These are phyloP conservation scores for Podospora fimiseda DNA, from an alignment of 495 filamentous ascomycete genomes.

Conservation along the genomic window DNA sequence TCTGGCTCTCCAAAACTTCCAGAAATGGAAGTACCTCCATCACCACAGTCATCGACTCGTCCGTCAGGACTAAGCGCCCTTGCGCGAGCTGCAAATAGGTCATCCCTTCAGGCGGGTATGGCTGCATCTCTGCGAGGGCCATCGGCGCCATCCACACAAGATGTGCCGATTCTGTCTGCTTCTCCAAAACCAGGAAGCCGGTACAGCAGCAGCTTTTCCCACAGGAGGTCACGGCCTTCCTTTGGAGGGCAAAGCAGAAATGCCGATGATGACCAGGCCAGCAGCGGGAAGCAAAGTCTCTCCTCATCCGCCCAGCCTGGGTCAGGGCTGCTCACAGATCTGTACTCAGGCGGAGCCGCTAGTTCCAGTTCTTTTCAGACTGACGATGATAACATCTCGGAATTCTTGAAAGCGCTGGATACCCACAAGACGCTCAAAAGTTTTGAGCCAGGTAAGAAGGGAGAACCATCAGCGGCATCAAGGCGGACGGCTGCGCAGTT, in stretches of 20 bases:
- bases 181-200: slow-evolving; percentile 76
- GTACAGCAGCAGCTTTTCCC: slow-evolving; percentile 61
- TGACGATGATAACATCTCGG: slow-evolving; percentile 86
- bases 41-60: slow-evolving; percentile 54
- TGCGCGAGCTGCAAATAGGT: slow-evolving; percentile 60
- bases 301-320: slow-evolving; percentile 82
- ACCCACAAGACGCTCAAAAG: slow-evolving; percentile 70
- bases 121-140: slow-evolving; percentile 55
- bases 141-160: slow-evolving; percentile 58
- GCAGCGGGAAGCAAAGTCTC: slow-evolving; percentile 81
- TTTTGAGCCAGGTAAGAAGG: slow-evolving; percentile 51
- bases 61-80: slow-evolving; percentile 47
- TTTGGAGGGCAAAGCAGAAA: slow-evolving; percentile 62
- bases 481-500: slow-evolving; percentile 64
- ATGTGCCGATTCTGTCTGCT: slow-evolving; percentile 17
- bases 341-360: slow-evolving; percentile 53
- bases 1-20: slow-evolving; percentile 68
- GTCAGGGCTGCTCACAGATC: slow-evolving; percentile 76
- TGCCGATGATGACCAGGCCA: slow-evolving; percentile 71
- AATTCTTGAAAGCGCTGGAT: slow-evolving; percentile 84
- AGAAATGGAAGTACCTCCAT: slow-evolving; percentile 42
- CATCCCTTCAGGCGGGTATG: slow-evolving; percentile 57
- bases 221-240: slow-evolving; percentile 70
- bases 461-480: slow-evolving; percentile 47
- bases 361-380: slow-evolving; percentile 76